These are phyloP conservation scores for Scheffersomyces illinoinensis DNA, from an alignment of 1,139 yeast species.

Conservation along the genomic window DNA sequence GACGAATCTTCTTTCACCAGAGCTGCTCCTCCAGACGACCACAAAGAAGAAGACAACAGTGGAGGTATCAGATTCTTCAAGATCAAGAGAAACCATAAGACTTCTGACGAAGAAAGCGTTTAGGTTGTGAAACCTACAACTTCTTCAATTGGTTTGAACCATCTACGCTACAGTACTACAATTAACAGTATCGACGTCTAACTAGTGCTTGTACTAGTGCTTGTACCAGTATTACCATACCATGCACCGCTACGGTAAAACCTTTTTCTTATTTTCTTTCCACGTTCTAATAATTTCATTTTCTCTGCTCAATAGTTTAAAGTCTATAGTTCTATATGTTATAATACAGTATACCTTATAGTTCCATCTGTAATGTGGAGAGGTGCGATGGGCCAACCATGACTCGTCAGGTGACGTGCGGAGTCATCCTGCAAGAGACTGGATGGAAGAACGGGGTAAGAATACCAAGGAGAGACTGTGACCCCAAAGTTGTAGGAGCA, in stretches of 20 bases:
- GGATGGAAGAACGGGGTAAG: not conserved
- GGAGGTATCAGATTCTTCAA: slow-evolving; percentile 80
- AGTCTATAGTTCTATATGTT: not conserved
- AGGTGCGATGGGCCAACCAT: not conserved
- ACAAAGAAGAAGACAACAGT: slow-evolving; percentile 35
- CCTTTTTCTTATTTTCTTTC: not conserved
- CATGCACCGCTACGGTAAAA: not conserved
- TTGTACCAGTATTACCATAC: not conserved
- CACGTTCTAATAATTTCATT: not conserved
- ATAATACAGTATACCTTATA: not conserved
- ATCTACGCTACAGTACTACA: not conserved
- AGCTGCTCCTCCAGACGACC: slow-evolving; percentile 33
- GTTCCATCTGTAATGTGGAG: not conserved
- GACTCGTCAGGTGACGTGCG: not conserved
- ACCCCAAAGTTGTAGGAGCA: not conserved
- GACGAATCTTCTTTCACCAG: slow-evolving; percentile 52
- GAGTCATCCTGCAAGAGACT: not conserved
- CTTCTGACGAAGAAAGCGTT: slow-evolving; percentile 62
- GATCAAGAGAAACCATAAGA: slow-evolving; percentile 66
- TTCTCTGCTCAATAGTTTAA: not conserved
- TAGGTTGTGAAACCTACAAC: slow-evolving; percentile 18
- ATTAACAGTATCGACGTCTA: not conserved
- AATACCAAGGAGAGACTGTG: too few relatives aligned
- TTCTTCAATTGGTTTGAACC: not conserved
- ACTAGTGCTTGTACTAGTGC: not conserved